Evolutionary conservation across 768 basidiomycete genomes (phyloP).

Genomic region (Exsudoporus frostii): DNA sequence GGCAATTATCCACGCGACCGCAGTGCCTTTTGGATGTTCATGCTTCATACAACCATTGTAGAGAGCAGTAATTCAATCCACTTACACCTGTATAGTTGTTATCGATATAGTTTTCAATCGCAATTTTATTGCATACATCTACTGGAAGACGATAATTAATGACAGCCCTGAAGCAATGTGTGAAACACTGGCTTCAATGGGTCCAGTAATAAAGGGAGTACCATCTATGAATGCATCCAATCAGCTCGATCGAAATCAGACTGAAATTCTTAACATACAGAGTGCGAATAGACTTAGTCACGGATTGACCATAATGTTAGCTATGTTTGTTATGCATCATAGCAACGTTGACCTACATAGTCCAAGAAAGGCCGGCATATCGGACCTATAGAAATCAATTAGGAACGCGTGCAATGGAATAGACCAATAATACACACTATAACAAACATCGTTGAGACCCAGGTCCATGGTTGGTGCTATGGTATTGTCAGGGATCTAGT

Average conservation of each 20-base stretch:
- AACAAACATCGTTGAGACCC: slow-evolving; percentile 1
- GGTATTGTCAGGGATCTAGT: not conserved
- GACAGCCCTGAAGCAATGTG: not conserved
- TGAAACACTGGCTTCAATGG: not conserved
- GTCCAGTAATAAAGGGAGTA: too few species aligned
- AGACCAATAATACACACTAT: not conserved
- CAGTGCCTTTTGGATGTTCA: too few species aligned
- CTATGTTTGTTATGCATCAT: too few species aligned
- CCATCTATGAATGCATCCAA: too few species aligned
- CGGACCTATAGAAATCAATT: not conserved
- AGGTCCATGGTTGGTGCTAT: slow-evolving; percentile 1
- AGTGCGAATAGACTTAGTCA: not conserved
- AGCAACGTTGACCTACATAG: not conserved
- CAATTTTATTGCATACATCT: not conserved
- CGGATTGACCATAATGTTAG: not conserved
- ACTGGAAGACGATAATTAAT: not conserved
- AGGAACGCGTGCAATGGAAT: not conserved
- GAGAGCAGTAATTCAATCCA: too few species aligned
- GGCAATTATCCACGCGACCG: too few species aligned
- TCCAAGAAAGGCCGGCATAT: not conserved
- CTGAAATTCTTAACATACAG: not conserved
- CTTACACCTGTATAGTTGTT: too few species aligned
- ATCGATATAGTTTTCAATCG: too few species aligned
- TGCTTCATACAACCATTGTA: too few species aligned
- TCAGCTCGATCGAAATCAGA: too few species aligned